Base-by-base conservation (phyloP, 1,284 basidiomycete species). In the Papiliotrema fonsecae region DNA sequence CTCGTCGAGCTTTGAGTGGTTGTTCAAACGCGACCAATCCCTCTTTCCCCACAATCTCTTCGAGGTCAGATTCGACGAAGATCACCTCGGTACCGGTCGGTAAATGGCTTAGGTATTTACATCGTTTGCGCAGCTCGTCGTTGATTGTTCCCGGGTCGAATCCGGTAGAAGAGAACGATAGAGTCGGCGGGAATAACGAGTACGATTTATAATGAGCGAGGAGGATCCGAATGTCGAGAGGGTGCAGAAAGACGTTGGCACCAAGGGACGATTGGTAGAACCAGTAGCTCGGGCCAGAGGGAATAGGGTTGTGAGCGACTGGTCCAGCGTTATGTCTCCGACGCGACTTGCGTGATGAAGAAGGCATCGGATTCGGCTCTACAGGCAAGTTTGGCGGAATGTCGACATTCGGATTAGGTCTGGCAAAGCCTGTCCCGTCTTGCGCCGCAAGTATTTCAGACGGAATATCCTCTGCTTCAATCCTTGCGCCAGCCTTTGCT, bases 181-280 rank as follows among this genome's bases (percentile, higher is more conserved):
- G 85, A 14, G 78, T 78, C 56, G 88, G 82, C 0, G 96, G 94
- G 70, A 98, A 94, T 2, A 83, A 79, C 1, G 84, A 75, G 61
- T 97, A 97, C 50, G 80, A 81, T 59, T 82, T 78, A 74, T 85
- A 97, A 68, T 93, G 85, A 11, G 88, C 81, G 16, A 92, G 78
- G 14, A 99, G 79, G 50, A 97, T 91, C 73, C 86, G 87, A 73
- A 94, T 96, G 70, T 99, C 94, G 34, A 98, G 80, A 2, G 94
- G 93, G 65, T 96, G 91, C 14, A 99, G 81, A 76, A 88, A 99
- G 61, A 97, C 81, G 18, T 89, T 87, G 53, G 89, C 80, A 16
- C 94, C 96, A 2, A 88, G 88, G 0, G 89, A 84, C 11, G 91
- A 88, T 73, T 98, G 96, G 72, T 97, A 99, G 73, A 89, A 99